These are phyloP conservation scores for Termitomyces sp. DNA, from an alignment of 768 basidiomycete genomes.

Conservation along the genomic window DNA sequence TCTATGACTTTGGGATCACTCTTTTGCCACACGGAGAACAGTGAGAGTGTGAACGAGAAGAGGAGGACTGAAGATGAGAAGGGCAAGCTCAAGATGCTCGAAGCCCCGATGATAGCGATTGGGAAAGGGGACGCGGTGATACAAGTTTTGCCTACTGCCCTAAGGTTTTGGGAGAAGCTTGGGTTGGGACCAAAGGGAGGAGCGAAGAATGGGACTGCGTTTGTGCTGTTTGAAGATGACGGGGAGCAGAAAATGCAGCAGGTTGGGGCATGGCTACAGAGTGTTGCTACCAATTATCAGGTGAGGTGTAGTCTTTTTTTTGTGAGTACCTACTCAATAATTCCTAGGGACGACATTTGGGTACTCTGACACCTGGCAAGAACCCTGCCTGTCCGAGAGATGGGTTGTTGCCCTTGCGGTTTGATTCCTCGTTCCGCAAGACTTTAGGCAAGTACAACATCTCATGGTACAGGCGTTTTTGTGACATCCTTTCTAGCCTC, in stretches of 20 bases:
- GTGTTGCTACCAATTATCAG: slow-evolving; percentile 50
- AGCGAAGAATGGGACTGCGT: slow-evolving; percentile 64
- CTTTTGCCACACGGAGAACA: slow-evolving; percentile 12
- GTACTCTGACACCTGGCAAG: slow-evolving; percentile 51
- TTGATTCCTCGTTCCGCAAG: slow-evolving; percentile 68
- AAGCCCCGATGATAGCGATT: slow-evolving; percentile 56
- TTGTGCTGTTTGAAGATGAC: slow-evolving; percentile 65
- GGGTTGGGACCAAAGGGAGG: slow-evolving; percentile 71
- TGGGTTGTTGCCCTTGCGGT: slow-evolving; percentile 60
- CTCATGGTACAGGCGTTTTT: not conserved
- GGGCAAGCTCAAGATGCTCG: slow-evolving; percentile 7
- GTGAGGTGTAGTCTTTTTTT: slow-evolving; percentile 35
- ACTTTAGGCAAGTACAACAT: slow-evolving; percentile 42
- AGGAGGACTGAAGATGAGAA: not conserved
- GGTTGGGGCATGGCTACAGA: slow-evolving; percentile 59
- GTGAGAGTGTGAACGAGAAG: not conserved
- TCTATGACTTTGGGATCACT: slow-evolving; percentile 41
- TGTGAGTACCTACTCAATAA: not conserved
- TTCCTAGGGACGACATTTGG: slow-evolving; percentile 57
- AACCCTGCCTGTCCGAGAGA: slow-evolving; percentile 42
- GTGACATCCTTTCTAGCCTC: slow-evolving; percentile 32
- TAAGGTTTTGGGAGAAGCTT: slow-evolving; percentile 86
- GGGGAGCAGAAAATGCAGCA: slow-evolving; percentile 41
- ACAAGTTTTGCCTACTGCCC: slow-evolving; percentile 64
- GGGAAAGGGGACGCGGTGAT: slow-evolving; percentile 67